Conservation (phyloP, 2,329 filamentous ascomycete genomes). For the Pyricularia sp. region DNA sequence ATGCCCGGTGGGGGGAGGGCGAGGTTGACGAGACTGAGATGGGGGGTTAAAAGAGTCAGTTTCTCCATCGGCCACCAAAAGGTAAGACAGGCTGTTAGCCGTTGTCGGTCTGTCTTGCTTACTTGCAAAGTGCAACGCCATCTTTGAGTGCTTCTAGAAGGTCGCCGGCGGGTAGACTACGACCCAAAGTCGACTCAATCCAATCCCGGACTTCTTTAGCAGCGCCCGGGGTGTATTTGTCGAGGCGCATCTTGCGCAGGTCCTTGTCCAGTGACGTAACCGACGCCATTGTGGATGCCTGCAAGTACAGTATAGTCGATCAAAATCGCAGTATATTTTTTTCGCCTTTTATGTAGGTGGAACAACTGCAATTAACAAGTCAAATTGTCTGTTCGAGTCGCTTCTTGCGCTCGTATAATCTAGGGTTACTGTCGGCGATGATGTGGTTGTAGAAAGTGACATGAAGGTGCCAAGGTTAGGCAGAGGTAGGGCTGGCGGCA, state of each 20-base stretch:
- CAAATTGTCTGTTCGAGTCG: not conserved
- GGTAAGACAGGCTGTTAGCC: not conserved
- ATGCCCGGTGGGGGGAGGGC: conserved; percentile 63
- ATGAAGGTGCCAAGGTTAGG: not conserved
- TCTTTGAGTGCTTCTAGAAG: conserved; percentile 79
- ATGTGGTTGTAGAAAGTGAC: not conserved
- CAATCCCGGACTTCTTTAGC: conserved; percentile 74
- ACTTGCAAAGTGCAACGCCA: conserved; percentile 88
- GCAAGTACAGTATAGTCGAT: not conserved
- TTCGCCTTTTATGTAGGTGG: not conserved
- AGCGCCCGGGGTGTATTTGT: conserved; percentile 83
- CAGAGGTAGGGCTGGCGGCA: not conserved
- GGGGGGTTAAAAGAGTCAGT: not conserved
- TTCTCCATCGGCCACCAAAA: not conserved
- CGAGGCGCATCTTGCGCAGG: conserved; percentile 81
- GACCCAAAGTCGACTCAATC: conserved; percentile 72
- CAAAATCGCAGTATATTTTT: not conserved
- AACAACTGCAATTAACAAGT: not conserved
- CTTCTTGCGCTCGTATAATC: not conserved
- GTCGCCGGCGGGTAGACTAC: conserved; percentile 59
- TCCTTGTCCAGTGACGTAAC: conserved; percentile 91
- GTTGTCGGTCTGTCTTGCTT: conserved; percentile 18
- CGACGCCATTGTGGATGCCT: conserved; percentile 57
- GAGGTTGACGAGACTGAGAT: conserved; percentile 63
- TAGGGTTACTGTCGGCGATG: not conserved